A percentile compares a stretch with the other conserved stretches of the same genome.
phyloP scores from a whole-genome alignment of 495 filamentous ascomycete genomes.

The Penicillium cataractarum region DNA sequence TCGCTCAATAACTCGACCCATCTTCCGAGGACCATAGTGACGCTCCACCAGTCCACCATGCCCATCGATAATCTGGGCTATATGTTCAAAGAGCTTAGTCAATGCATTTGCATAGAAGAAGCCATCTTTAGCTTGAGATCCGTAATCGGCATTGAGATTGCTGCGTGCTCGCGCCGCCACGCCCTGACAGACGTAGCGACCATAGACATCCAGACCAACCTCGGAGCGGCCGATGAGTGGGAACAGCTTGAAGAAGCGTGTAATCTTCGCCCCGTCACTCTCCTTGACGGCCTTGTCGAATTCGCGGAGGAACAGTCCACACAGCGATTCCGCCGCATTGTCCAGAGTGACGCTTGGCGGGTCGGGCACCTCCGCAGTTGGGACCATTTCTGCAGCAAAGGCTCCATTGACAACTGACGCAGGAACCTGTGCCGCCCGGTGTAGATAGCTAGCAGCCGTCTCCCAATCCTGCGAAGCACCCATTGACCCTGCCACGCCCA shows the following conservation, averaged over 20 bases:
- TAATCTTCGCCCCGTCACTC: slow-evolving; percentile 82
- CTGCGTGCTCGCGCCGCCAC: slow-evolving; percentile 80
- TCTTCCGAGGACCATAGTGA: slow-evolving; percentile 88
- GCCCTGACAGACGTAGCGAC: slow-evolving; percentile 91
- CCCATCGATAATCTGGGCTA: slow-evolving; percentile 91
- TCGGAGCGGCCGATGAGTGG: slow-evolving; percentile 90
- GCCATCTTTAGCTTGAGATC: slow-evolving; percentile 65
- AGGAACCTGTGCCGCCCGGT: slow-evolving; percentile 79
- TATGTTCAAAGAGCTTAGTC: slow-evolving; percentile 94
- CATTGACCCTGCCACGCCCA: slow-evolving; percentile 95
- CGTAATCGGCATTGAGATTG: slow-evolving; percentile 68
- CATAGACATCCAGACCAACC: slow-evolving; percentile 91
- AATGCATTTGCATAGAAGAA: slow-evolving; percentile 92
- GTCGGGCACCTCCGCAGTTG: slow-evolving; percentile 93
- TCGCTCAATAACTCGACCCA: slow-evolving; percentile 94
- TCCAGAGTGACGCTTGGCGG: slow-evolving; percentile 85
- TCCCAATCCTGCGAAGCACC: slow-evolving; percentile 99
- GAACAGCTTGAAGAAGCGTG: slow-evolving; percentile 97
- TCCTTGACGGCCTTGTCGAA: slow-evolving; percentile 91
- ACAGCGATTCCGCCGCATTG: slow-evolving; percentile 82
- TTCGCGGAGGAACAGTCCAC: slow-evolving; percentile 86
- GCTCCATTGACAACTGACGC: slow-evolving; percentile 74
- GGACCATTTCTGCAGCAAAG: slow-evolving; percentile 93
- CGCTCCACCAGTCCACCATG: slow-evolving; percentile 88
- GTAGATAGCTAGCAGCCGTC: slow-evolving; percentile 86